A percentile compares a stretch with the other conserved stretches of the same genome.
Conservation (phyloP, 805 yeast genomes). For the Candida xyloterini region DNA sequence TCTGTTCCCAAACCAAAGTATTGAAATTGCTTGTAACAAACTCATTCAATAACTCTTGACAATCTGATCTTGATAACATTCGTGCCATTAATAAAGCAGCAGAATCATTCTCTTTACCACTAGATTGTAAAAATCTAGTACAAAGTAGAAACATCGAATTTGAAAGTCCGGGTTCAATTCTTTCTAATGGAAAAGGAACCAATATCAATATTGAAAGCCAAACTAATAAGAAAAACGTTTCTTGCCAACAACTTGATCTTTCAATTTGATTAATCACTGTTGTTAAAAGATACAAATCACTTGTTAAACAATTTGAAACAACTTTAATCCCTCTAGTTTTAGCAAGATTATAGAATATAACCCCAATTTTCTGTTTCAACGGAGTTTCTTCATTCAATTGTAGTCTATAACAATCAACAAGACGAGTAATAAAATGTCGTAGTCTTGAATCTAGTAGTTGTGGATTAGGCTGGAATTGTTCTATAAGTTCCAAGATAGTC, state of each 20-base stretch:
- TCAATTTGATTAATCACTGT: constrained; percentile 31
- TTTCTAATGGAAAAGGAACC: constrained; percentile 66
- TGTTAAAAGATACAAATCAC: constrained; percentile 52
- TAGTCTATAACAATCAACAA: constrained; percentile 30
- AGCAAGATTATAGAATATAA: constrained; percentile 54
- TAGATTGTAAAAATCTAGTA: constrained; percentile 32
- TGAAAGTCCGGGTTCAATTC: constrained; percentile 35
- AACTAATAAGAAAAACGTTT: constrained; percentile 48
- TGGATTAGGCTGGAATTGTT: constrained; percentile 54
- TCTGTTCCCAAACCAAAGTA: constrained; percentile 18
- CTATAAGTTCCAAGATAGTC: constrained; percentile 29
- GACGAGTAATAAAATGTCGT: constrained; percentile 29
- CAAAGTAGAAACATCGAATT: constrained; percentile 37
- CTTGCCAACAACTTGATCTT: constrained; percentile 40
- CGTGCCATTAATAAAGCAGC: constrained; percentile 52
- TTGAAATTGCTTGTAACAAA: constrained; percentile 24
- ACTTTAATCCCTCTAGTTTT: constrained; percentile 67
- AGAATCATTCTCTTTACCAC: constrained; percentile 59
- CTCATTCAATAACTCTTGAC: constrained; percentile 24
- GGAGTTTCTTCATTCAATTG: constrained; percentile 2
- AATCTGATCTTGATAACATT: constrained; percentile 50
- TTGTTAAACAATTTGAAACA: constrained; percentile 55
- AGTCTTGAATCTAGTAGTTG: constrained; percentile 45
- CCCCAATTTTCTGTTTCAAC: constrained; percentile 17
- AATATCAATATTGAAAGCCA: constrained; percentile 72